Evolutionary conservation across 208 protist genomes (phyloP), one percentile per base, ranked within the genome.

Genomic region (Wallacemonas sp.): DNA sequence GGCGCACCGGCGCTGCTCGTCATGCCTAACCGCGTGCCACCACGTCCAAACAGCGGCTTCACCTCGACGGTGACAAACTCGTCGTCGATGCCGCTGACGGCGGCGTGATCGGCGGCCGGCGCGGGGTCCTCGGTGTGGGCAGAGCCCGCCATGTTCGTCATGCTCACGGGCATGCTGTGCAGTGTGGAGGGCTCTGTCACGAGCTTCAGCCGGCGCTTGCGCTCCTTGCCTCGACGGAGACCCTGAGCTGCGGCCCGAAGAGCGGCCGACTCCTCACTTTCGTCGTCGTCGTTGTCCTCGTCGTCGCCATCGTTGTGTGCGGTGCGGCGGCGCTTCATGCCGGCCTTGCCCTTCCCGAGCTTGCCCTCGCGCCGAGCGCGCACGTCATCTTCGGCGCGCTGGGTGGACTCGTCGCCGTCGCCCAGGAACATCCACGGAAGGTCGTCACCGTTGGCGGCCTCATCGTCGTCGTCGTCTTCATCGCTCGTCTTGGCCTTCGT

Each of bases 21-120:
- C 26, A 22, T 16, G 0, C 65, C 52, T n/a, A 39, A 20, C 23
- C 5, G 31, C 22, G 49, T 61, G 7, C 55, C 67, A 20, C 46
- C 29, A 16, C 42, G 55, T n/a, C 71, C 76, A 62, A 90, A 84
- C 10, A 94, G 77, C 31, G 86, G 86, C 67, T 88, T 82, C 71
- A 95, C 85, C 63, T 90, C 86, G 41, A 95, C 89, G 36, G 77
- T 88, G 25, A 86, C 81, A 25, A 64, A 75, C 20, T 87, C 84
- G 33, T 80, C 74, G 61, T 86, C 87, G 16, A 82, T 45, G 23
- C 31, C 57, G 16, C 26, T 11, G n/a, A n/a, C n/a, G n/a, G n/a
- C 22, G 39, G 41, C 20, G 61, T 14, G 36, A 2, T n/a, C n/a
- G n/a, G n/a, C 25, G 28, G 32, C 64, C 12, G 2, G 32, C 45